Evolutionary conservation across 164 flowering plant species (phyloP), one percentile per base, ranked within the genome.

Genomic region (Vitis amurensis): DNA sequence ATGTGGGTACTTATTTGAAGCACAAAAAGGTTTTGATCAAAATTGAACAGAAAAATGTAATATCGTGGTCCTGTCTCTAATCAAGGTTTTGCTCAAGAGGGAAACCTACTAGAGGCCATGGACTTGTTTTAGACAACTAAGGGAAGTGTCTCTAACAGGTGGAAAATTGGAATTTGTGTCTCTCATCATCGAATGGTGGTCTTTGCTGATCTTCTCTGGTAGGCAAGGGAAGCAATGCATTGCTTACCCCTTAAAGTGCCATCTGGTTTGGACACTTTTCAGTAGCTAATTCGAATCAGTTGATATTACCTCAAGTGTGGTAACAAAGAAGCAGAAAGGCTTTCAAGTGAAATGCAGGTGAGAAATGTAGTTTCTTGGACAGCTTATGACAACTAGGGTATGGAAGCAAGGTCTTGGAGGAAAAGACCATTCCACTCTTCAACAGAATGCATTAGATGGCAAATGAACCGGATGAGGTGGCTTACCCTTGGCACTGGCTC

Each of bases 251-350:
- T 72, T 7, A 93, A 91, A 81, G 59, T 79, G 14, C 88, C 91
- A 29, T 79, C 76, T 56, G 85, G 89, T 65, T 67, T 81, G 60
- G 92, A 91, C 64, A 72, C n/a, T n/a, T 76, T 23, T 84, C 92
- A 4, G 97, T 91, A 7, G 76, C 78, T 23, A 93, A 91, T 77
- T 86, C 96, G n/a, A 1, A 68, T 86, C 50, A 64, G n/a, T 89
- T 10, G 98, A 93, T 80, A 87, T 93, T 93, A 93, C 73, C 83
- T 88, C 68, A 93, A 91, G 71, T 88, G 97, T 66, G 97, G 98
- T 89, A 50, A 72, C 69, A 27, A 81, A 53, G 94, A 89, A 57
- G 93, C 94, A 50, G 85, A 84, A 55, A 70, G 37, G 69, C 52
- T 69, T 29, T 93, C 91, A 60, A 27, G 47, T 19, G 84, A 82